Evolutionary conservation across 202 grass and related monocot species (phyloP).

Genomic region (Zoysia matrella): DNA sequence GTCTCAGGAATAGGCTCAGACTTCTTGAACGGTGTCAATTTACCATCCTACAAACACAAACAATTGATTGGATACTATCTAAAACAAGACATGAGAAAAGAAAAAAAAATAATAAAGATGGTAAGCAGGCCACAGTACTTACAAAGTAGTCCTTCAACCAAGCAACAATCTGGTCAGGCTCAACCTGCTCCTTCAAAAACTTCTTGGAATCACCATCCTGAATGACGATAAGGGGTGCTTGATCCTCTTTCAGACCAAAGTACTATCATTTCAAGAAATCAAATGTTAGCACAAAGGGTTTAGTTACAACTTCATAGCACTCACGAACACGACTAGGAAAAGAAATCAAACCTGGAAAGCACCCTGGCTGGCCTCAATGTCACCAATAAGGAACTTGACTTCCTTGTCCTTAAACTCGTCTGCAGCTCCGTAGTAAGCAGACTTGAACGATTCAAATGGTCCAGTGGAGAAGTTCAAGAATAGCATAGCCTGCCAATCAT

Average conservation of each 20-base stretch:
- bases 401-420: slow-evolving; percentile 77
- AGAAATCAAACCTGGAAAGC: too few species aligned
- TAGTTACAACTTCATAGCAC: background rate
- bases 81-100: background rate
- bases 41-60: slow-evolving; percentile 42
- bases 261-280: slow-evolving; percentile 53
- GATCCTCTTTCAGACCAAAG: slow-evolving; percentile 38
- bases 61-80: background rate
- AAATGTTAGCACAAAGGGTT: slow-evolving; percentile 26
- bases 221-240: slow-evolving; percentile 70
- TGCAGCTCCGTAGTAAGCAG: slow-evolving; percentile 55
- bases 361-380: too few species aligned
- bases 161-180: slow-evolving; percentile 66
- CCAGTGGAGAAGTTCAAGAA: background rate
- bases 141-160: slow-evolving; percentile 79
- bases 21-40: slow-evolving; percentile 54
- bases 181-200: slow-evolving; percentile 79
- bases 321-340: background rate
- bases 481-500: slow-evolving; percentile 2
- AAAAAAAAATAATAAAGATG: background rate
- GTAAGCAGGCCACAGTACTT: background rate
- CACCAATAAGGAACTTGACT: slow-evolving; percentile 83
- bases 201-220: slow-evolving; percentile 77
- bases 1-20: slow-evolving; percentile 80
- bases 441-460: slow-evolving; percentile 77